Conservation (phyloP, 2,329 filamentous ascomycete species). For the Onygena corvina region DNA sequence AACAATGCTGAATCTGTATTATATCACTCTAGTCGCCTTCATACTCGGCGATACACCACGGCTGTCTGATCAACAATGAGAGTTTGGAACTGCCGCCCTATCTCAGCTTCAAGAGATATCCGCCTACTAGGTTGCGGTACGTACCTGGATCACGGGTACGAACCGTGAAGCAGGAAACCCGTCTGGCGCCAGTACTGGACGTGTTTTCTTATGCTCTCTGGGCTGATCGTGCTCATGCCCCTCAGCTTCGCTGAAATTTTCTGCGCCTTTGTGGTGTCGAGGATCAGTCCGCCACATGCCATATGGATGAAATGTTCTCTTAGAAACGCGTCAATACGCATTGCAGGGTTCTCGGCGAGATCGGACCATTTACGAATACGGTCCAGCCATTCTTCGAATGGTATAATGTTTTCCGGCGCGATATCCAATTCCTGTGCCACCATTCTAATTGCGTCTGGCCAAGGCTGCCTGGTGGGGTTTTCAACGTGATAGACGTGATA, state of each 20-base stretch:
- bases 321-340: slow-evolving; percentile 23
- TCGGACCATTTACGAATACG: slow-evolving; percentile 21
- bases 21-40: too few relatives aligned
- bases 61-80: too few relatives aligned
- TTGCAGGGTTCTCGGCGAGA: slow-evolving; percentile 23
- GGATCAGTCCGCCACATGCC: slow-evolving; percentile 35
- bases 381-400: slow-evolving; percentile 33
- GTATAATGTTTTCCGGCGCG: slow-evolving; percentile 22
- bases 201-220: slow-evolving; percentile 24
- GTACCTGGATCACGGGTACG: too few relatives aligned
- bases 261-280: slow-evolving; percentile 26
- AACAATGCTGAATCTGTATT: too few relatives aligned
- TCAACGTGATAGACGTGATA: slow-evolving; percentile 37
- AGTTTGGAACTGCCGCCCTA: too few relatives aligned
- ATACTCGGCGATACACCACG: too few relatives aligned
- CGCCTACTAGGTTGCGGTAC: too few relatives aligned
- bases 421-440: slow-evolving; percentile 27
- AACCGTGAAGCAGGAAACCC: slow-evolving; percentile 23
- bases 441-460: slow-evolving; percentile 27
- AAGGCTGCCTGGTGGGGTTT: slow-evolving; percentile 34
- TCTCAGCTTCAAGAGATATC: too few relatives aligned
- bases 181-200: slow-evolving; percentile 27
- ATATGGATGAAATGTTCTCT: slow-evolving; percentile 30
- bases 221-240: slow-evolving; percentile 23
- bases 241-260: slow-evolving; percentile 31